A percentile compares a stretch with the other conserved stretches of the same genome.
Evolutionary conservation across 768 basidiomycete species (phyloP).

Genomic region (Podaxis rugospora): DNA sequence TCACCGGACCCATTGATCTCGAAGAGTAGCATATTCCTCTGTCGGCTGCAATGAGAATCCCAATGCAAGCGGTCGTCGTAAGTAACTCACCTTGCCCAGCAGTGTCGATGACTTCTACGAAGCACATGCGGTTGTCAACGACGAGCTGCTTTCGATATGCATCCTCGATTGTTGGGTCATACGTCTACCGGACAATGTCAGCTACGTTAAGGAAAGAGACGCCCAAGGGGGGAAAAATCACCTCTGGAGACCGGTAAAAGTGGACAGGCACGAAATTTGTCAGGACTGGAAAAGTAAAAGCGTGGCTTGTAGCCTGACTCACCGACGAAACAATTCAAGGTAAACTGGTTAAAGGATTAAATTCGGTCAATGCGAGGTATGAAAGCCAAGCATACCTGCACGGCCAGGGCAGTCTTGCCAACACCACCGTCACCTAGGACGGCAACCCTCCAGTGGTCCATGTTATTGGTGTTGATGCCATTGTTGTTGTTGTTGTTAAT

Average conservation of each 20-base stretch:
- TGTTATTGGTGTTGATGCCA: slow-evolving; percentile 22
- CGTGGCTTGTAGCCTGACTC: slow-evolving; percentile 28
- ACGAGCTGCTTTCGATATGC: slow-evolving; percentile 94
- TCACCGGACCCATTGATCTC: slow-evolving; percentile 97
- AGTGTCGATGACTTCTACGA: slow-evolving; percentile 95
- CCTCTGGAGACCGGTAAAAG: slow-evolving; percentile 41
- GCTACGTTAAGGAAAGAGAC: slow-evolving; percentile 10
- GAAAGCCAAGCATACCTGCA: slow-evolving; percentile 61
- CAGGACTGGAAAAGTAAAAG: slow-evolving; percentile 7
- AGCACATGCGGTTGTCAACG: slow-evolving; percentile 93
- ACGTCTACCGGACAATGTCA: slow-evolving; percentile 54
- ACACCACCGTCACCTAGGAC: slow-evolving; percentile 97
- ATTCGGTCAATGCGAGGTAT: slow-evolving; percentile 10
- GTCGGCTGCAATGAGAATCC: slow-evolving; percentile 14
- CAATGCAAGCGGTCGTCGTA: slow-evolving; percentile 15
- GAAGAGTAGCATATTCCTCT: slow-evolving; percentile 97
- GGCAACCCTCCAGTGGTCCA: slow-evolving; percentile 95
- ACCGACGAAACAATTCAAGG: slow-evolving; percentile 95
- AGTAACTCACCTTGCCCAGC: slow-evolving; percentile 83
- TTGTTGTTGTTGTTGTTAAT: slow-evolving; percentile 4
- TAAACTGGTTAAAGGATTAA: slow-evolving; percentile 56
- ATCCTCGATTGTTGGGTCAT: slow-evolving; percentile 98
- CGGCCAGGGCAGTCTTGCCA: slow-evolving; percentile 93
- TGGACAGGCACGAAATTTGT: slow-evolving; percentile 2
- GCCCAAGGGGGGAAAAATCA: slow-evolving; percentile 22